These are phyloP conservation scores for Linnemannia exigua DNA, from an alignment of 192 early-diverging fungal genomes.

Conservation along the genomic window DNA sequence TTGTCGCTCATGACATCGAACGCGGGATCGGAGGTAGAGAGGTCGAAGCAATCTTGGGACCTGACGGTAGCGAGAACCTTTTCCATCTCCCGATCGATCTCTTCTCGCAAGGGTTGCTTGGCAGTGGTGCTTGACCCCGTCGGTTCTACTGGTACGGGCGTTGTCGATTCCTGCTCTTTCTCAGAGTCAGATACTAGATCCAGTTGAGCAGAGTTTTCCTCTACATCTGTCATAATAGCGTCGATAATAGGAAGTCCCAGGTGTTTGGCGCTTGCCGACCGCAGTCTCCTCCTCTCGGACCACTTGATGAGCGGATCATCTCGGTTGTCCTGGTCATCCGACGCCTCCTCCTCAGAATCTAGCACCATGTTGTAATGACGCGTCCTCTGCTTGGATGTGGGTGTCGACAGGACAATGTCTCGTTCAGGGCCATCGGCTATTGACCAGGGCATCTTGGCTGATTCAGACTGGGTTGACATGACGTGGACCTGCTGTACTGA, in stretches of 20 bases:
- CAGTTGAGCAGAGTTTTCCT: background rate
- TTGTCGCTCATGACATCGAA: background rate
- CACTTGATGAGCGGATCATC: background rate
- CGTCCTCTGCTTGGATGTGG: slow-evolving; percentile 35
- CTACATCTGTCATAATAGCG: background rate
- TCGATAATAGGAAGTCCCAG: slow-evolving; percentile 22
- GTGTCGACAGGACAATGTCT: slow-evolving; percentile 48
- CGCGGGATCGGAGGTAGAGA: background rate
- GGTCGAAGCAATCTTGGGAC: background rate
- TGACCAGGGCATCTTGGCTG: slow-evolving; percentile 44
- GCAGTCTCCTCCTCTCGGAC: background rate
- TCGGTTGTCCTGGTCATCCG: slow-evolving; percentile 4
- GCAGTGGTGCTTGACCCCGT: background rate
- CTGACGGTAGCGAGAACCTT: slow-evolving; percentile 1
- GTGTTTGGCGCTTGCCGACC: slow-evolving; percentile 11
- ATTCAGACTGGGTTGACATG: background rate
- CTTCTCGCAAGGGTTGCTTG: background rate
- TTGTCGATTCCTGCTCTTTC: slow-evolving; percentile 5
- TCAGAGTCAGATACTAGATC: slow-evolving; percentile 42
- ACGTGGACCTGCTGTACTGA: background rate
- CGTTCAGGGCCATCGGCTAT: slow-evolving; percentile 33
- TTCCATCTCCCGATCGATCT: background rate
- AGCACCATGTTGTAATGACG: slow-evolving; percentile 37
- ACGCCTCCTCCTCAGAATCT: slow-evolving; percentile 43
- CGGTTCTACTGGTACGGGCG: background rate